Evolutionary conservation across 305 asterid genomes (phyloP).

Genomic region (Lippia alba): DNA sequence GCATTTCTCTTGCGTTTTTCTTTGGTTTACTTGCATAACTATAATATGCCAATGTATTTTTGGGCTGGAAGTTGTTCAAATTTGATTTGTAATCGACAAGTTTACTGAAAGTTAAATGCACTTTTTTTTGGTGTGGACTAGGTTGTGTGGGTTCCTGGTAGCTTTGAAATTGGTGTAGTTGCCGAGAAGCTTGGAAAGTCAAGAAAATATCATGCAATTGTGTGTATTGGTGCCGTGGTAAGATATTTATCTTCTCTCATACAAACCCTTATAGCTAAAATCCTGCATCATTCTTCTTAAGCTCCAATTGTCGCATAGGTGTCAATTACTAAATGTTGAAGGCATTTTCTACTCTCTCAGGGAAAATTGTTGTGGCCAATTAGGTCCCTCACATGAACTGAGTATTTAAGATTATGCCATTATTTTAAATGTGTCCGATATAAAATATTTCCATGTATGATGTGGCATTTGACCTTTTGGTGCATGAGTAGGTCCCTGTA

Average conservation of each 20-base stretch:
- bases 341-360: background rate
- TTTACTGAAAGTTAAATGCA: background rate
- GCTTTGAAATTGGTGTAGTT: conserved; percentile 73
- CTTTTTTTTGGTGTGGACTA: conserved; percentile 19
- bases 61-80: background rate
- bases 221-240: conserved; percentile 93
- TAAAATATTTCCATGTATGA: no score
- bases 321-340: background rate
- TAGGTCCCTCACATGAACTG: no score
- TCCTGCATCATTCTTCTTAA: background rate
- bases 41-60: background rate
- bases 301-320: background rate
- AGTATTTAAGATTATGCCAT: no score
- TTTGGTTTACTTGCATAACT: no score
- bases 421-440: no score
- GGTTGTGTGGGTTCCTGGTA: conserved; percentile 92
- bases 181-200: conserved; percentile 79
- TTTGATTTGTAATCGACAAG: background rate
- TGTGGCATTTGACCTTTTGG: no score
- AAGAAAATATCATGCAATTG: conserved; percentile 61
- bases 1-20: background rate
- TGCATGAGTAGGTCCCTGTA: no score
- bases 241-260: conserved; percentile 26
- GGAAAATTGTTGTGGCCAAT: background rate
- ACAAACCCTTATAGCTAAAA: background rate